A percentile compares a stretch with the other conserved stretches of the same genome.
These are phyloP conservation scores for Gnetum montanum DNA, from an alignment of 75 land plant species.

Conservation along the genomic window DNA sequence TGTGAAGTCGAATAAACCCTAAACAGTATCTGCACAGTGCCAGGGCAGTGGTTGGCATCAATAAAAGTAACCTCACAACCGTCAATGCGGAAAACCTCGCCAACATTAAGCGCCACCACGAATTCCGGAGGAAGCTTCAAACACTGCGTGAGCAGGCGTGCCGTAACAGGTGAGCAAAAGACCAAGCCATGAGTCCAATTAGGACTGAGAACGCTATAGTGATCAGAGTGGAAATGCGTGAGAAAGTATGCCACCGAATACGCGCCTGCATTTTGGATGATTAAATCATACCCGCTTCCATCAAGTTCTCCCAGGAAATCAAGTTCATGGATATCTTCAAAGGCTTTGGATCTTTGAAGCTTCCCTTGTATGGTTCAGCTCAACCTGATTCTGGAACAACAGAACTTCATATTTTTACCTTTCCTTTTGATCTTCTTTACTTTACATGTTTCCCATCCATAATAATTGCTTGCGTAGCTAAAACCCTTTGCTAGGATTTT, in stretches of 20 bases:
- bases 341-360: no score
- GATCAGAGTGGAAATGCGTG: constrained; percentile 94
- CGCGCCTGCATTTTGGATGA: no score
- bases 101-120: constrained; percentile 35
- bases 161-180: constrained; percentile 75
- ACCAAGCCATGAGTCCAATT: constrained; percentile 72
- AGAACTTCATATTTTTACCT: no score
- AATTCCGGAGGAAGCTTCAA: constrained; percentile 32
- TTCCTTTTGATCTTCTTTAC: no score
- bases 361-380: no score
- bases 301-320: no score
- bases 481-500: no score
- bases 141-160: constrained; percentile 39
- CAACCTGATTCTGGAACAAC: no score
- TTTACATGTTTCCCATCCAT: no score
- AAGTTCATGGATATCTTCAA: no score
- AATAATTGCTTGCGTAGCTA: no score
- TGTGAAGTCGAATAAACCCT: constrained; percentile 19
- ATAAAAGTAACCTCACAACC: constrained; percentile 54
- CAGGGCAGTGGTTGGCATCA: constrained; percentile 97
- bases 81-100: constrained; percentile 36
- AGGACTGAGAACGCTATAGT: constrained; percentile 63
- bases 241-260: constrained; percentile 77
- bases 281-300: no score
- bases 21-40: constrained; percentile 63